Base-by-base conservation (phyloP, 805 yeast species). In the Ogataea salicorniae region DNA sequence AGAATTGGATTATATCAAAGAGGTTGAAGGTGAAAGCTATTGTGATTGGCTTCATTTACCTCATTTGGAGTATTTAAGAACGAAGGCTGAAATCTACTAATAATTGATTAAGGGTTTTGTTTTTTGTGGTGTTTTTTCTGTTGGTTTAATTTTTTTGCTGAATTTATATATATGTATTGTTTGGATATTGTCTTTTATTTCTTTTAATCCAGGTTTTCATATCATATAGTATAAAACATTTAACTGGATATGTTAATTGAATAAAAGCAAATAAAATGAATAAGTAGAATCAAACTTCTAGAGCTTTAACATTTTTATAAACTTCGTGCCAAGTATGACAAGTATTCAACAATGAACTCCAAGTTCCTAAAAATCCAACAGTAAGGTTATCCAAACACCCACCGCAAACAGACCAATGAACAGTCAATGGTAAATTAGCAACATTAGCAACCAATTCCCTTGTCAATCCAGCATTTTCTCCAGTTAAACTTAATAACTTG, bases 341-440 rank as follows among this genome's bases (percentile, higher is more conserved):
- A 4, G 69, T 60, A 43, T 46, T 62, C 42, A 51, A 47, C 47
- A 58, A 39, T 9, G 58, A 51, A 6, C 63, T 52, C 38, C 60
- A 51, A 22, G 68, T 60, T n/a, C 71, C 72, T 46, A 64, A 58
- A 17, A 68, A 54, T 1, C 71, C 72, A 38, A 68, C 72, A 15
- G 50, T 42, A 17, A 66, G 45, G 23, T 60, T 62, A 41, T 57
- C 49, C 26, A 68, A 48, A 38, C 69, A 66, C 2, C 72, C 72
- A 29, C 62, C 64, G 13, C 49, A 53, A 35, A 61, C 46, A 35
- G 71, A 66, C 72, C 72, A 68, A 52, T 68, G 72, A 6, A 63
- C 61, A 40, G 71, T 66, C 39, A 68, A 56, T 13, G 72, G 72
- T 35, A 68, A 51, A 34, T 67, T 67, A 6, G 68, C 69, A 3